Percentiles rank a stretch among this genome's conserved stretches.
Evolutionary conservation across 805 yeast species (phyloP).

Genomic region (Saturnispora gosingensis): DNA sequence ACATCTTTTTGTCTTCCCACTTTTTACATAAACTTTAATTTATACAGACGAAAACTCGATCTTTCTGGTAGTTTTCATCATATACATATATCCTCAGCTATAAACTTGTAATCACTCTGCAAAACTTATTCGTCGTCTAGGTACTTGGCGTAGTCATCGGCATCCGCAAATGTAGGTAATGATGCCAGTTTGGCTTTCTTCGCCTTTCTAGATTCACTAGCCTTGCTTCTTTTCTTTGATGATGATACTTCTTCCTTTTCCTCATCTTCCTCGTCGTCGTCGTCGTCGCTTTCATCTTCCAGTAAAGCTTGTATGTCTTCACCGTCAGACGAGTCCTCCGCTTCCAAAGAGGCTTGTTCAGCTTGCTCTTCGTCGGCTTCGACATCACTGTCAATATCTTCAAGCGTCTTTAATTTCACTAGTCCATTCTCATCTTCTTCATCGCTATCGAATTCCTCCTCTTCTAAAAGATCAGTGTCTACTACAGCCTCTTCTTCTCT

Average conservation of each 20-base stretch:
- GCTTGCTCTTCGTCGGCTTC: conserved; percentile 13
- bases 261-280: conserved; percentile 23
- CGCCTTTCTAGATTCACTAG: conserved; percentile 15
- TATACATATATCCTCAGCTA: background rate
- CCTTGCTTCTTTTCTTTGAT: conserved; percentile 16
- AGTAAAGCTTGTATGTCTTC: conserved; percentile 20
- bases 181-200: conserved; percentile 46
- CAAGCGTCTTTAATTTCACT: conserved; percentile 17
- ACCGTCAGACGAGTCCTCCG: conserved; percentile 21
- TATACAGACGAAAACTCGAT: no score
- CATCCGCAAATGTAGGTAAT: conserved; percentile 81
- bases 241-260: conserved; percentile 7
- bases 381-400: conserved; percentile 23
- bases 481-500: conserved; percentile 25
- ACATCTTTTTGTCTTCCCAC: background rate
- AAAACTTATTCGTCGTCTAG: conserved; percentile 32
- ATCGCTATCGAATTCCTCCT: conserved; percentile 27
- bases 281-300: conserved; percentile 21
- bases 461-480: conserved; percentile 22
- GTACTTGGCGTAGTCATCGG: conserved; percentile 74
- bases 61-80: background rate
- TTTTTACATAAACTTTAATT: no score
- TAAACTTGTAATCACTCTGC: no score
- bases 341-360: conserved; percentile 16
- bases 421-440: conserved; percentile 20